These are phyloP conservation scores for Schizosaccharomyces osmophilus DNA, from an alignment of 805 yeast genomes.

Conservation along the genomic window DNA sequence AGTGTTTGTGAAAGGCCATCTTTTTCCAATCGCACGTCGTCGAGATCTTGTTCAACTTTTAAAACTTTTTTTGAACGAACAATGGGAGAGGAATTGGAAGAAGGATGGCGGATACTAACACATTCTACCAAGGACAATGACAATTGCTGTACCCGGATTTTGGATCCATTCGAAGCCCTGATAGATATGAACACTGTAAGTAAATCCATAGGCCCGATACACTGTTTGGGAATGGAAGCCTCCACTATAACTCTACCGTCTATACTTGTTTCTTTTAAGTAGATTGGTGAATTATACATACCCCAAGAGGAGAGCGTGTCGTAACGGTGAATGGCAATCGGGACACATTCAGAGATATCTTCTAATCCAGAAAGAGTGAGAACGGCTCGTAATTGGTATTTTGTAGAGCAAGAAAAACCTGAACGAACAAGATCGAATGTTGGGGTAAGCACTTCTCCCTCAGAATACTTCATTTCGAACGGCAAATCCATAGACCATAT, in stretches of 20 bases:
- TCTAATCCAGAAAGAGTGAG: not conserved
- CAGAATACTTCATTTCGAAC: not conserved
- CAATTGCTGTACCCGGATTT: not conserved
- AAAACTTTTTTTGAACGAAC: not conserved
- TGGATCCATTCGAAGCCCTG: not conserved
- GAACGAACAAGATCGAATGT: not conserved
- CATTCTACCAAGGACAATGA: not conserved
- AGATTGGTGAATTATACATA: not conserved
- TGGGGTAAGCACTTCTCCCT: not conserved
- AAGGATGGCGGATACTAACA: not conserved
- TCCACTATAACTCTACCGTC: not conserved
- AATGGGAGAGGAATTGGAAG: not conserved
- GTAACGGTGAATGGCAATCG: not conserved
- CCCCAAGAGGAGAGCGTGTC: constrained; percentile 2
- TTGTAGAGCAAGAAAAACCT: not conserved
- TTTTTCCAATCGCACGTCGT: not conserved
- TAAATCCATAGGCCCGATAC: not conserved
- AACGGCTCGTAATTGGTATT: not conserved
- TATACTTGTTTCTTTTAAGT: not conserved
- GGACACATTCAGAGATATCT: not conserved
- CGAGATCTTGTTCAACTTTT: not conserved
- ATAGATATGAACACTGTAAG: not conserved
- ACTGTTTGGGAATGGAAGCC: not conserved
- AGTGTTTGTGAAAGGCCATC: not conserved
- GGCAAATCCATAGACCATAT: constrained; percentile 1